A percentile compares a stretch with the other conserved stretches of the same genome.
Evolutionary conservation across 768 basidiomycete species (phyloP).

Genomic region (Hericium erinaceus): DNA sequence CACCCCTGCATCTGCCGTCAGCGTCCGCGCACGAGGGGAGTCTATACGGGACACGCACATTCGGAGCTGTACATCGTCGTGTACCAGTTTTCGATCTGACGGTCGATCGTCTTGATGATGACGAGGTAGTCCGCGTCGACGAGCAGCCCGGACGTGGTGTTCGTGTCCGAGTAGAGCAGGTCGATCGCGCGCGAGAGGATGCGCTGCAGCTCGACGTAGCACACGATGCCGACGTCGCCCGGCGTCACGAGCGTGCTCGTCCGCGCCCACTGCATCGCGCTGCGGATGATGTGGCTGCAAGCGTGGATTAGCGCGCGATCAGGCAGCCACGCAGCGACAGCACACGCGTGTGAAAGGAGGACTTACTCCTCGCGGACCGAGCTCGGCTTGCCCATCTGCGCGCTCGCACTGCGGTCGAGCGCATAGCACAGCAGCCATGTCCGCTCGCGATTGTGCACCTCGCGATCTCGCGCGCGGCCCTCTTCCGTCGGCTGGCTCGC

Average conservation of each 20-base stretch:
- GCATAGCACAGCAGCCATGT: slow-evolving; percentile 88
- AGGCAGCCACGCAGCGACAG: neutral
- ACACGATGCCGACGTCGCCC: slow-evolving; percentile 60
- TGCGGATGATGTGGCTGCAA: slow-evolving; percentile 76
- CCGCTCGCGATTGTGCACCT: slow-evolving; percentile 90
- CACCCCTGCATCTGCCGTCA: neutral
- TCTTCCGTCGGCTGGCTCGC: slow-evolving; percentile 66
- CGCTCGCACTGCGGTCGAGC: slow-evolving; percentile 82
- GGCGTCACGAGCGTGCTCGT: slow-evolving; percentile 48
- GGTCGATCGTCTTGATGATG: slow-evolving; percentile 76
- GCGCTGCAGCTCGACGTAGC: slow-evolving; percentile 81
- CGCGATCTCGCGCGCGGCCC: slow-evolving; percentile 65
- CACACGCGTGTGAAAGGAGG: neutral
- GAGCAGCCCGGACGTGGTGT: slow-evolving; percentile 73
- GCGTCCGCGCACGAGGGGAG: neutral
- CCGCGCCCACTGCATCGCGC: slow-evolving; percentile 65
- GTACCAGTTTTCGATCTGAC: slow-evolving; percentile 58
- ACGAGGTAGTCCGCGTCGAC: slow-evolving; percentile 78
- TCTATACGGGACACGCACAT: neutral
- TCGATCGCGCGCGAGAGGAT: slow-evolving; percentile 85
- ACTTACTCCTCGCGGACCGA: slow-evolving; percentile 89
- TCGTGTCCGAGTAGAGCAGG: slow-evolving; percentile 78
- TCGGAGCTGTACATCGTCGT: slow-evolving; percentile 34
- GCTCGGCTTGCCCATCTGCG: slow-evolving; percentile 96
- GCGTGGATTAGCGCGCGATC: slow-evolving; percentile 5